A percentile compares a stretch with the other conserved stretches of the same genome.
phyloP scores from a whole-genome alignment of 495 filamentous ascomycete species.

The Pyrenopolyporus hunteri region DNA sequence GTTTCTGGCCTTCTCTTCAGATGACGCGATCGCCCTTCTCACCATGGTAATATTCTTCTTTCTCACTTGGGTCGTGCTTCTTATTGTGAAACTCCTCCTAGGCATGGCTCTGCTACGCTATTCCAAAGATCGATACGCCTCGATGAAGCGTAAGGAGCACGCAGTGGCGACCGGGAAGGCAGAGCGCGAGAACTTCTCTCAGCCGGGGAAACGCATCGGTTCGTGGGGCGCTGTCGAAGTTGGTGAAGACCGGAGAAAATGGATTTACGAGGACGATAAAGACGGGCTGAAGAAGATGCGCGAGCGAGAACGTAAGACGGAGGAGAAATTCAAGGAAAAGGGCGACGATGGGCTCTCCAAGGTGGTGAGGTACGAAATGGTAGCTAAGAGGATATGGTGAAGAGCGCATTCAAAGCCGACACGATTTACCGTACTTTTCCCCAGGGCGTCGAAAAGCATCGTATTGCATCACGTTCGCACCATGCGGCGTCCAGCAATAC shows the following conservation, averaged over 20 bases:
- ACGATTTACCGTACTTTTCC: not conserved
- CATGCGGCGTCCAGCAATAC: constrained; percentile 15
- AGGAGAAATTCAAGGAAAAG: constrained; percentile 63
- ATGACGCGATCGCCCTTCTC: constrained; percentile 70
- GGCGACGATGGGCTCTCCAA: constrained; percentile 65
- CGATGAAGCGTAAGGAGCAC: constrained; percentile 76
- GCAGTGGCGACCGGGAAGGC: constrained; percentile 52
- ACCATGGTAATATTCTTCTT: constrained; percentile 83
- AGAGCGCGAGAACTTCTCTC: constrained; percentile 63
- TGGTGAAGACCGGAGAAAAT: constrained; percentile 81
- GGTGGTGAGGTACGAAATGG: constrained; percentile 88
- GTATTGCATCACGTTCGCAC: constrained; percentile 22
- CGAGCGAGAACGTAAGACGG: constrained; percentile 66
- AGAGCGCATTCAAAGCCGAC: no score
- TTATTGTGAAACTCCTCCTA: constrained; percentile 81
- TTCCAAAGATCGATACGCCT: constrained; percentile 74
- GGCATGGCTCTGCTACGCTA: constrained; percentile 81
- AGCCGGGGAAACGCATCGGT: constrained; percentile 74
- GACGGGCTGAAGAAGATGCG: constrained; percentile 70
- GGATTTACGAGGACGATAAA: constrained; percentile 86
- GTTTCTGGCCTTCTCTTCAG: constrained; percentile 56
- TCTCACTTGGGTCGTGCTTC: constrained; percentile 74
- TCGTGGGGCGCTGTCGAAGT: constrained; percentile 86
- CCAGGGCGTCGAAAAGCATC: not conserved
- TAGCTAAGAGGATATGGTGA: constrained; percentile 91